Evolutionary conservation across 352 stramenopile genomes (phyloP).

Genomic region (Phytophthora lateralis): DNA sequence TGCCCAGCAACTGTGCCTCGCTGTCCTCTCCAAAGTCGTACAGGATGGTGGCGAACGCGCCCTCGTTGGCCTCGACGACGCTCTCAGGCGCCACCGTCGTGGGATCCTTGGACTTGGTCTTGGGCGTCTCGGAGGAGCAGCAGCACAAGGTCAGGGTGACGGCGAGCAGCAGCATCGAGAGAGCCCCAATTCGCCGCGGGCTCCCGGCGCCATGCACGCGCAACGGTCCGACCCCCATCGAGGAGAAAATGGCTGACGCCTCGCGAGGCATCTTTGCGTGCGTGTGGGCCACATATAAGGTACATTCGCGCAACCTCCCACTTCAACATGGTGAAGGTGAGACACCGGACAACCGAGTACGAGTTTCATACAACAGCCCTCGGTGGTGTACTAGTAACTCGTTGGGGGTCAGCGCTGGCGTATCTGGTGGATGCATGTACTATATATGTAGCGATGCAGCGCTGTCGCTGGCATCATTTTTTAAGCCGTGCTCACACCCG

Average conservation of each 20-base stretch:
- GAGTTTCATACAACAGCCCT: too few species aligned
- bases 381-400: too few species aligned
- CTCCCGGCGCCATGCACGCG: conserved; percentile 11
- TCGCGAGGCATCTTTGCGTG: too few species aligned
- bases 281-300: conserved; percentile 5
- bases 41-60: conserved; percentile 71
- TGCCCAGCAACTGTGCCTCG: conserved; percentile 63
- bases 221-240: conserved; percentile 32
- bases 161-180: conserved; percentile 6
- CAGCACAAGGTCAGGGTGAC: conserved; percentile 2
- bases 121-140: conserved; percentile 1
- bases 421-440: too few species aligned
- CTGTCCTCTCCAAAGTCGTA: conserved; percentile 71
- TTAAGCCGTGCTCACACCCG: not conserved
- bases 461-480: too few species aligned
- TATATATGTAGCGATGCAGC: too few species aligned
- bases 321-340: conserved; percentile 14
- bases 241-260: conserved; percentile 24
- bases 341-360: too few species aligned
- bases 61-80: conserved; percentile 40
- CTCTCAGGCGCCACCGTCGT: conserved; percentile 21
- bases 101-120: conserved; percentile 4
- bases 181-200: conserved; percentile 1
- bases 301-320: conserved; percentile 14
- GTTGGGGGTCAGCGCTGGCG: not conserved